A percentile compares a stretch with the other conserved stretches of the same genome.
Evolutionary conservation across 176 grass and related monocot species (phyloP).

Genomic region (Rhynchospora tenuis): DNA sequence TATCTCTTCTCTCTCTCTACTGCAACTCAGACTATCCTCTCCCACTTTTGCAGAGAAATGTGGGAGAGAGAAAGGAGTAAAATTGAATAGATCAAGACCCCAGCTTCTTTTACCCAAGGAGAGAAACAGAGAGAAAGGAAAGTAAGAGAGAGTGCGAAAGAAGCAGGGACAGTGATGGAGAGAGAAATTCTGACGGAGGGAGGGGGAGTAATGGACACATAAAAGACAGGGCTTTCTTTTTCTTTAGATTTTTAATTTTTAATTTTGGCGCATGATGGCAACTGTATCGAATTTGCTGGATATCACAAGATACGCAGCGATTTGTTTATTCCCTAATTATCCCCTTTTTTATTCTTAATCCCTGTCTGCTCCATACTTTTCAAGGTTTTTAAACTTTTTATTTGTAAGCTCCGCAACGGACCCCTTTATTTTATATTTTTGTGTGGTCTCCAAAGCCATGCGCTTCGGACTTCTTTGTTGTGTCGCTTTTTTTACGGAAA

Average conservation of each 20-base stretch:
- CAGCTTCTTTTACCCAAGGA: background rate
- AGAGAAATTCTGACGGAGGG: slow-evolving; percentile 16
- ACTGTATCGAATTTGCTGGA: slow-evolving; percentile 70
- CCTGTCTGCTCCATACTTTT: background rate
- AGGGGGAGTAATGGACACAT: background rate
- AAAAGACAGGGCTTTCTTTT: slow-evolving; percentile 25
- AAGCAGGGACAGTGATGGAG: background rate
- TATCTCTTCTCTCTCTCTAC: slow-evolving; percentile 21
- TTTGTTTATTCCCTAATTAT: slow-evolving; percentile 52
- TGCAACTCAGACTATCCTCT: slow-evolving; percentile 15
- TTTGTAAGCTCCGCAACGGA: background rate
- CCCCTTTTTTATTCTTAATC: slow-evolving; percentile 5
- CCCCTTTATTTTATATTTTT: background rate
- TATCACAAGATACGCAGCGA: slow-evolving; percentile 66
- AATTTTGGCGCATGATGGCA: slow-evolving; percentile 9
- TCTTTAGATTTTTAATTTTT: background rate
- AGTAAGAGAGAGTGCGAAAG: background rate
- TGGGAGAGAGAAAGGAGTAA: background rate
- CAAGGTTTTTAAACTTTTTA: background rate
- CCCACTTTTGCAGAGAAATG: background rate
- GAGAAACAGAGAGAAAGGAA: slow-evolving; percentile 7
- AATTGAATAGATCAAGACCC: background rate
- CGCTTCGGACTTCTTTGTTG: too few species aligned
- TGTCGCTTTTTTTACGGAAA: background rate
- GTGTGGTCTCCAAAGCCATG: background rate